These are phyloP conservation scores for Colletotrichum simmondsii DNA, from an alignment of 2,329 filamentous ascomycete genomes.

Conservation along the genomic window DNA sequence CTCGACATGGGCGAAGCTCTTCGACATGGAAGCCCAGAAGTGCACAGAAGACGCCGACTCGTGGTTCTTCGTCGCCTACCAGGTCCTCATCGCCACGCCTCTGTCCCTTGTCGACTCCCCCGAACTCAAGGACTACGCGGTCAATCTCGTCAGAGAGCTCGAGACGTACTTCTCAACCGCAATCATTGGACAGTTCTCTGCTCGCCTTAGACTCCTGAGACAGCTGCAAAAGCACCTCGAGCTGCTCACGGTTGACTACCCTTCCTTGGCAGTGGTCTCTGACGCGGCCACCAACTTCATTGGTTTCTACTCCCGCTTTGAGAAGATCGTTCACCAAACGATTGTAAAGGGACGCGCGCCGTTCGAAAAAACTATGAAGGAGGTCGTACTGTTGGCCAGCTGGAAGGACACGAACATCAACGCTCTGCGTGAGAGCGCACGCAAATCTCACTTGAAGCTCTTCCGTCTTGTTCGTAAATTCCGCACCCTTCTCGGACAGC, in stretches of 20 bases:
- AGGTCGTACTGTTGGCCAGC: conserved; percentile 91
- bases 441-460: conserved; percentile 89
- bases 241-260: conserved; percentile 69
- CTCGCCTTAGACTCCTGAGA: conserved; percentile 77
- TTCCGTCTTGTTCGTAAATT: conserved; percentile 95
- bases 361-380: conserved; percentile 92
- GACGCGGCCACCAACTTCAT: conserved; percentile 82
- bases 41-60: conserved; percentile 82
- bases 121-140: conserved; percentile 71
- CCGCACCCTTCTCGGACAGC: conserved; percentile 79
- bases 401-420: conserved; percentile 99
- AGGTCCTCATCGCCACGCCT: conserved; percentile 83
- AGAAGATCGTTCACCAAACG: conserved; percentile 70
- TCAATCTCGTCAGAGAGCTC: conserved; percentile 78
- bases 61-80: conserved; percentile 98
- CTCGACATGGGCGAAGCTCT: conserved; percentile 88
- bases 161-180: conserved; percentile 83
- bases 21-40: conserved; percentile 84
- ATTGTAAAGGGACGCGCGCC: conserved; percentile 75
- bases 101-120: conserved; percentile 71
- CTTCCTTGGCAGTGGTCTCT: conserved; percentile 66
- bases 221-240: conserved; percentile 74
- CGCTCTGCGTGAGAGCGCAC: conserved; percentile 87
- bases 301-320: conserved; percentile 78
- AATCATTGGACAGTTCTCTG: conserved; percentile 82